Percentiles rank a stretch among this genome's conserved stretches.
Conservation (phyloP, 208 protist genomes). For the Leishmania martiniquensis region DNA sequence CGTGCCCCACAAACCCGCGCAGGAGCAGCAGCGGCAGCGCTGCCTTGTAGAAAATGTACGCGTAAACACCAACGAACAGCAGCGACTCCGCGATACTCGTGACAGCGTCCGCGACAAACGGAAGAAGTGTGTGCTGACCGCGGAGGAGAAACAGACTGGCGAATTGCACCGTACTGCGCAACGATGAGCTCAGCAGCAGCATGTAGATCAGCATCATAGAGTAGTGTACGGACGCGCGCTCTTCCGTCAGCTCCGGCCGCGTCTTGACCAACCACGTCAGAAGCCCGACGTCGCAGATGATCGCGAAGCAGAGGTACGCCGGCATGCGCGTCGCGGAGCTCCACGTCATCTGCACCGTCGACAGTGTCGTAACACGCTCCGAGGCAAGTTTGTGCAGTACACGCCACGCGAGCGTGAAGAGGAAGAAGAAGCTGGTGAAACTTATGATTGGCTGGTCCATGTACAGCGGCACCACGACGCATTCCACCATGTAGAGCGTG, state of each 20-base stretch:
- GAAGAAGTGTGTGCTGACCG: slow-evolving; percentile 36
- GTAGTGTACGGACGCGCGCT: slow-evolving; percentile 31
- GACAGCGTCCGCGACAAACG: slow-evolving; percentile 40
- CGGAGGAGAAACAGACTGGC: slow-evolving; percentile 26
- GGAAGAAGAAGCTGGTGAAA: slow-evolving; percentile 30
- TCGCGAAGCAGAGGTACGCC: slow-evolving; percentile 33
- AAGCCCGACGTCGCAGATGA: slow-evolving; percentile 22
- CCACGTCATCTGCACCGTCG: slow-evolving; percentile 24
- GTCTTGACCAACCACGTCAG: slow-evolving; percentile 25
- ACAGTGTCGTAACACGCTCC: slow-evolving; percentile 55
- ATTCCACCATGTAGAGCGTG: slow-evolving; percentile 65
- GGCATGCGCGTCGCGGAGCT: slow-evolving; percentile 24
- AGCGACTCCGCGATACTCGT: slow-evolving; percentile 43
- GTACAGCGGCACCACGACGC: slow-evolving; percentile 54
- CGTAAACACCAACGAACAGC: slow-evolving; percentile 54
- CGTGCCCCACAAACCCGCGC: slow-evolving; percentile 41
- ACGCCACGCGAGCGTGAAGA: slow-evolving; percentile 45
- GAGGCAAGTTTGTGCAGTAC: slow-evolving; percentile 66
- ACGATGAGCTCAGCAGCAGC: slow-evolving; percentile 27
- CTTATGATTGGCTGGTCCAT: slow-evolving; percentile 40
- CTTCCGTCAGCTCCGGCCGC: slow-evolving; percentile 21
- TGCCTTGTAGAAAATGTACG: slow-evolving; percentile 43
- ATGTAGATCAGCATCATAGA: slow-evolving; percentile 40
- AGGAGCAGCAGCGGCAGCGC: slow-evolving; percentile 58
- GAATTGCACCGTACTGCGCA: slow-evolving; percentile 33